Conservation (phyloP, 768 basidiomycete species). For the Butyriboletus loyo region DNA sequence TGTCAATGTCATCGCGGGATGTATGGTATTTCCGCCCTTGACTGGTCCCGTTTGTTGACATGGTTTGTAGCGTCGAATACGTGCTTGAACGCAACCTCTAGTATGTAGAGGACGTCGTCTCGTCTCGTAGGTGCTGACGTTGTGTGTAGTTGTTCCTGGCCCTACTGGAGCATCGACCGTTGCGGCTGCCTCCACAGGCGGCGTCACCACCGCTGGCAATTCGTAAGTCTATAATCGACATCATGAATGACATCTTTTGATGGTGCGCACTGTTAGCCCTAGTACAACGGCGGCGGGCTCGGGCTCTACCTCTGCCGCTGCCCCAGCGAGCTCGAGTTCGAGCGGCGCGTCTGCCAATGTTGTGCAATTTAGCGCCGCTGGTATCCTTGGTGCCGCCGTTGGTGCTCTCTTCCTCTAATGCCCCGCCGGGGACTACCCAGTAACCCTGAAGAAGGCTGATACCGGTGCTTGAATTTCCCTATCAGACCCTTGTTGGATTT, state of each 20-base stretch:
- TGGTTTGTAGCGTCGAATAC: slow-evolving; percentile 28
- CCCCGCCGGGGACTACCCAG: background rate
- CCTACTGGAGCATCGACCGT: slow-evolving; percentile 15
- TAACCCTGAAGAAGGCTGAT: slow-evolving; percentile 13
- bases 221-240: slow-evolving; percentile 17
- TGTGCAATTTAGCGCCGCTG: slow-evolving; percentile 44
- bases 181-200: background rate
- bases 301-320: background rate
- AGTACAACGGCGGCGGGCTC: slow-evolving; percentile 1
- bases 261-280: background rate
- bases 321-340: slow-evolving; percentile 28
- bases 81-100: slow-evolving; percentile 28
- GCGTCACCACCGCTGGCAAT: background rate
- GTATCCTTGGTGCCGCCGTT: slow-evolving; percentile 32
- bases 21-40: slow-evolving; percentile 39
- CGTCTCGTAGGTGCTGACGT: slow-evolving; percentile 12
- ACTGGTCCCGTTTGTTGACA: slow-evolving; percentile 1
- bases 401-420: slow-evolving; percentile 39
- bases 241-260: slow-evolving; percentile 10
- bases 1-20: slow-evolving; percentile 45
- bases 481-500: slow-evolving; percentile 11
- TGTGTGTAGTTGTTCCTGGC: slow-evolving; percentile 21
- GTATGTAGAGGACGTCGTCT: slow-evolving; percentile 20
- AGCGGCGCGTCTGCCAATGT: slow-evolving; percentile 41
- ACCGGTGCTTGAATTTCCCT: slow-evolving; percentile 15